A percentile compares a stretch with the other conserved stretches of the same genome.
Conservation (phyloP, 2,329 filamentous ascomycete genomes). For the Fusarium brevicatenulatum region DNA sequence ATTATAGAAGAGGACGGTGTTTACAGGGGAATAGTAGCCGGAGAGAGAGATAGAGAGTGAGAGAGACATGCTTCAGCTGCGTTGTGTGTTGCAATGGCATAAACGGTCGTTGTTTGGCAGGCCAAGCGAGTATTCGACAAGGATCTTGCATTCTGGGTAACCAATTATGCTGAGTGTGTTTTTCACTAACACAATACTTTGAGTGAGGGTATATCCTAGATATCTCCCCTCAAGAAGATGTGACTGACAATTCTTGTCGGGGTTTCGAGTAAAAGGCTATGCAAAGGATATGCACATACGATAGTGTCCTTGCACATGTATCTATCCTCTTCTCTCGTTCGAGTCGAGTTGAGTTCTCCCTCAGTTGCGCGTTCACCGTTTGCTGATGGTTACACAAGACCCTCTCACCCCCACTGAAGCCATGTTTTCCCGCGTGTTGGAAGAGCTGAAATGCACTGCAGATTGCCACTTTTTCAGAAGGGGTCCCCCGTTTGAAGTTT, state of each 20-base stretch:
- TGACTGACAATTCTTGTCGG: conserved; percentile 8
- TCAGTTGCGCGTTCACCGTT: neutral
- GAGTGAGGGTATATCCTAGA: neutral
- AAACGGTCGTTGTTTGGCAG: conserved; percentile 39
- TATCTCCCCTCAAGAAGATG: too few species aligned
- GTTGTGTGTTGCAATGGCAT: conserved; percentile 9
- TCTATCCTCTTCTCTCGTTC: neutral
- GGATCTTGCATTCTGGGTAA: conserved; percentile 30
- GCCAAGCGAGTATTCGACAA: conserved; percentile 37
- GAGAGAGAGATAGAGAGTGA: neutral
- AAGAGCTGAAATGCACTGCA: conserved; percentile 20
- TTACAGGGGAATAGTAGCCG: conserved; percentile 18
- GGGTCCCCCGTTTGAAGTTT: neutral
- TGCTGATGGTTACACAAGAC: conserved; percentile 30
- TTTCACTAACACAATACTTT: conserved; percentile 34
- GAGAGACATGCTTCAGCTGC: conserved; percentile 2
- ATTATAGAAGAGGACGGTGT: neutral
- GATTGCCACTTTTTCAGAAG: neutral
- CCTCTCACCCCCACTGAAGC: conserved; percentile 10
- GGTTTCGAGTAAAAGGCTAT: neutral
- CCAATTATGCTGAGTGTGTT: conserved; percentile 30
- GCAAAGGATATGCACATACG: neutral
- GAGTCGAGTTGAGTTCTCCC: neutral
- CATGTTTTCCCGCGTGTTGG: conserved; percentile 13
- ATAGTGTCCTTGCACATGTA: neutral